Base-by-base conservation (phyloP, 108 stramenopile species). In the Discostella stelligeroides region DNA sequence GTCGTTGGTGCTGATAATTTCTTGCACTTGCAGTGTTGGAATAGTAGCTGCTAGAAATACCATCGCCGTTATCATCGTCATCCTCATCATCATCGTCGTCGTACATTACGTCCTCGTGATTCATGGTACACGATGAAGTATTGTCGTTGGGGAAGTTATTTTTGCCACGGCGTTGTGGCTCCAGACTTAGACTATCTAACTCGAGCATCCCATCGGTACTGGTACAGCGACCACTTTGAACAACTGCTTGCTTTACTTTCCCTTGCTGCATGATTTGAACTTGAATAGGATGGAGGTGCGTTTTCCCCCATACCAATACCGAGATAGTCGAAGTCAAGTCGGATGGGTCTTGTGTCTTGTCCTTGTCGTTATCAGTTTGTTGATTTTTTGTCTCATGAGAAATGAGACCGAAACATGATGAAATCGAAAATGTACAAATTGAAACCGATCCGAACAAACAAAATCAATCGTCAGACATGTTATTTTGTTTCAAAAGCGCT, bases 171-270 rank as follows among this genome's bases (percentile, higher is more conserved):
- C 8, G 23, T 47, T 20, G 23, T 47, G 47, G n/a, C 21, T 28
- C 17, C 48, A 56, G 39, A 6, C 43, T 34, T 18, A 69, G 38
- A 60, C 37, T 69, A 14, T 69, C 68, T 27, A 69, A 28, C 41
- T 69, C 68, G 57, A 46, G 56, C 68, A 69, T 69, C 4, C 68
- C 68, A 21, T 69, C 56, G 13, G 68, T 69, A n/a, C 45, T 51
- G 29, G 24, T 23, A 29, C 64, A 65, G 7, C 34, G 50, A n/a
- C n/a, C n/a, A n/a, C n/a, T n/a, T 10, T 17, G 4, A 2, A n/a
- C 43, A n/a, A 34, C 34, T 45, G 43, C 43, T 45, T 4, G 13
- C n/a, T 13, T n/a, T 13, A 10, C 5, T 10, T 45, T 2, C 43
- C 12, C 7, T 17, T 45, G 43, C 43, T 45, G 43, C 43, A 34